A percentile compares a stretch with the other conserved stretches of the same genome.
Evolutionary conservation across 148 eudicot species (phyloP).

Genomic region (Rhododendron kiyosumense): DNA sequence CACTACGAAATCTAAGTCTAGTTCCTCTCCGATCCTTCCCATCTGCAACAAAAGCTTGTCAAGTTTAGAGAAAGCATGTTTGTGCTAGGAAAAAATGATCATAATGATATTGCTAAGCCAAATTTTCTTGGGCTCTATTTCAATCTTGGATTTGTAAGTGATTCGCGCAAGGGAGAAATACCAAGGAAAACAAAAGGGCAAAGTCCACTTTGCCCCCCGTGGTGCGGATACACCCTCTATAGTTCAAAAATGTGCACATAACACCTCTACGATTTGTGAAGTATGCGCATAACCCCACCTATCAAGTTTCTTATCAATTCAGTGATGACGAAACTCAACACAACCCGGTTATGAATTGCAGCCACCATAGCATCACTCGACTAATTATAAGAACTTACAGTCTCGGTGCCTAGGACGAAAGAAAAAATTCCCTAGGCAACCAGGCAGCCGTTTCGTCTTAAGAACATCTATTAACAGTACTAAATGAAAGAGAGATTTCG

Average conservation of each 20-base stretch:
- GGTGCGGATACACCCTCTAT: too few species aligned
- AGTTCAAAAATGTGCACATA: too few species aligned
- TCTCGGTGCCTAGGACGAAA: not conserved
- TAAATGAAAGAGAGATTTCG: not conserved
- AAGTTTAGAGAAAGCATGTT: not conserved
- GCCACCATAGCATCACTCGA: too few species aligned
- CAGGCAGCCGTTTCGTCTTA: not conserved
- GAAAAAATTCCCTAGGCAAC: not conserved
- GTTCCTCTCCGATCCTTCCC: slow-evolving; percentile 60
- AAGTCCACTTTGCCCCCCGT: too few species aligned
- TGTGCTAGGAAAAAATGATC: not conserved
- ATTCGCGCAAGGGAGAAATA: not conserved
- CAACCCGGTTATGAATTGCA: too few species aligned
- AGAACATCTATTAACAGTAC: not conserved
- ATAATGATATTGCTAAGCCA: not conserved
- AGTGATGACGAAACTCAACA: too few species aligned
- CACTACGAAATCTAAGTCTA: slow-evolving; percentile 59
- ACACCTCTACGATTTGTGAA: too few species aligned
- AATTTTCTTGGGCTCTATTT: not conserved
- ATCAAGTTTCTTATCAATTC: too few species aligned
- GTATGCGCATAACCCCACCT: too few species aligned
- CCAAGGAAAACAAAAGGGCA: too few species aligned
- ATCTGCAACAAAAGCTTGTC: slow-evolving; percentile 33
- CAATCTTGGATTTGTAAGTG: not conserved
- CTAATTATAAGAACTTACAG: not conserved